Base-by-base conservation (phyloP, 139 green algal genomes). In the Coelastrella sp. region DNA sequence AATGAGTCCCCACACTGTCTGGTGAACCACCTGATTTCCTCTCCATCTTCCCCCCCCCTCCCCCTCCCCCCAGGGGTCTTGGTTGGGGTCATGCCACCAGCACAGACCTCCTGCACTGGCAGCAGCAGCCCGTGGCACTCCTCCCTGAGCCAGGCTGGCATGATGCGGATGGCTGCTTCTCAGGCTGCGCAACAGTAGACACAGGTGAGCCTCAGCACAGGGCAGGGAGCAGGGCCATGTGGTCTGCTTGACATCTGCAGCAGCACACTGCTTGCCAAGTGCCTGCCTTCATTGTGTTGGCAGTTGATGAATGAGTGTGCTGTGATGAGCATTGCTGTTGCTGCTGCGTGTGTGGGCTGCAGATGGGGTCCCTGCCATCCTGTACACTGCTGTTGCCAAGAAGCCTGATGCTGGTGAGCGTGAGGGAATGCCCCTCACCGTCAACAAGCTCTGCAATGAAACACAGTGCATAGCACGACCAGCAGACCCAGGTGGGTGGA, bases 81-180 rank as follows among this genome's bases (percentile, higher is more conserved):
- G 93, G 96, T 6, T 97, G 96, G 96, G 96, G 96, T 73, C 96
- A 97, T 81, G 94, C 93, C 22, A 92, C 93, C 60, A 95, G 91
- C 92, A 84, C 89, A 12, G 93, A 96, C 56, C 87, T 97, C 27
- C 92, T 96, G 15, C 82, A 93, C 87, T 97, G 96, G 96, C 82
- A 93, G 80, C 95, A 97, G 85, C 90, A 95, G 78, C 93, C 95
- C 6, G 88, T 89, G 20, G 95, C 95, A 9, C 89, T 97, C n/a
- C 57, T 85, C 56, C 96, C 96, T 24, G 94, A 92, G 6, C 90
- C 92, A 7, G 93, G 94, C n/a, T 89, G 91, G 60, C 74, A 84
- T 20, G 96, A 97, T 91, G 91, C 94, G 56, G 94, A 96, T 63
- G 96, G 96, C 25, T 97, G 96, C 90, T 97, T 96, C 91, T 95